Conservation (phyloP, 2,329 filamentous ascomycete species). For the Aspergillus vadensis region DNA sequence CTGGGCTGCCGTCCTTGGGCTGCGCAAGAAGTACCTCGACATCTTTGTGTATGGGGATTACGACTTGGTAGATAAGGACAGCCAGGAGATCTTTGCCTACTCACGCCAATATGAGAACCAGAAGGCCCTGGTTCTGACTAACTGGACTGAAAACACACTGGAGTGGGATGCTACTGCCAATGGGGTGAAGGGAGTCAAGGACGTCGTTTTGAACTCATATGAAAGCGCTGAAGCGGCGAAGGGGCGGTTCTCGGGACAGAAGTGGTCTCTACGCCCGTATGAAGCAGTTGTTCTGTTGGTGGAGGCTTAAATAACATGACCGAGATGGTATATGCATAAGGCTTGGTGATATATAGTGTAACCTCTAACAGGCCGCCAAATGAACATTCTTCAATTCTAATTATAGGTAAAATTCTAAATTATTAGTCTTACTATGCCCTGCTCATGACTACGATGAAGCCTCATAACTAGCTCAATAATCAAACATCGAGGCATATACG, state of each 20-base stretch:
- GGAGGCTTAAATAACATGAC: not conserved
- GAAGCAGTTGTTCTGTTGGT: constrained; percentile 36
- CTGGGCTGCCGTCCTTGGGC: constrained; percentile 61
- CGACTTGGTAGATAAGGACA: constrained; percentile 54
- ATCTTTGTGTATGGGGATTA: constrained; percentile 70
- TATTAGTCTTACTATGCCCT: too few species aligned
- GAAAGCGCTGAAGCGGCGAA: constrained; percentile 23
- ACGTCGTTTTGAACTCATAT: constrained; percentile 38
- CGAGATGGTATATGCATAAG: too few species aligned
- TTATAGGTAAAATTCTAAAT: too few species aligned
- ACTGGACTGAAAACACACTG: constrained; percentile 36
- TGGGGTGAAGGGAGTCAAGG: constrained; percentile 28
- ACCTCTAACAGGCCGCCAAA: too few species aligned
- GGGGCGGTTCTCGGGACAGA: constrained; percentile 26
- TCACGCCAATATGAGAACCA: constrained; percentile 43
- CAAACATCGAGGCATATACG: too few species aligned
- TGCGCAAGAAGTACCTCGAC: constrained; percentile 63
- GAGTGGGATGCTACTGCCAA: constrained; percentile 37
- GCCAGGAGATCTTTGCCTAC: constrained; percentile 59
- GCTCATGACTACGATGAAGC: too few species aligned
- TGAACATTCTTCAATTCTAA: too few species aligned
- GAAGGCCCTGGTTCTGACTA: constrained; percentile 39
- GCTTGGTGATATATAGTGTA: too few species aligned
- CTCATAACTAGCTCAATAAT: too few species aligned
- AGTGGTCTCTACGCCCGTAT: constrained; percentile 37